A percentile compares a stretch with the other conserved stretches of the same genome.
phyloP scores from a whole-genome alignment of 345 rosid species.

The Ailanthus altissimus region DNA sequence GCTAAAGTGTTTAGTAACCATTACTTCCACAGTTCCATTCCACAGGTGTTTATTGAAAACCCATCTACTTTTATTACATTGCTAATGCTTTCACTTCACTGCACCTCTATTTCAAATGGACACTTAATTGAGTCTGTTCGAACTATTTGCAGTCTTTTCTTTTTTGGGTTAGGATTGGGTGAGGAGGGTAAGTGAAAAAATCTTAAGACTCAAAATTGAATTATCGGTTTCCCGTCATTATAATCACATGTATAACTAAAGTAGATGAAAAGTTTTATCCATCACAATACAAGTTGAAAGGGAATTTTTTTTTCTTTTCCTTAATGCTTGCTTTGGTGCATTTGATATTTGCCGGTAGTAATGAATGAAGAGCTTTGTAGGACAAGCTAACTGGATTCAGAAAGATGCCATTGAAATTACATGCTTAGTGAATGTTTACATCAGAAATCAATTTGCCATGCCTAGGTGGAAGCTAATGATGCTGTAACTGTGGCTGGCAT shows the following conservation, averaged over 20 bases:
- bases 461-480: slow-evolving; percentile 85
- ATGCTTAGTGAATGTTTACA: not conserved
- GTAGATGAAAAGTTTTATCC: not conserved
- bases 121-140: not conserved
- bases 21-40: too few relatives aligned
- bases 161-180: not conserved
- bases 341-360: not conserved
- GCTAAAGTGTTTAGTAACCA: too few relatives aligned
- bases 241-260: not conserved
- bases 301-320: not conserved
- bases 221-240: not conserved
- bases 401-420: slow-evolving; percentile 1
- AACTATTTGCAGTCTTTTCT: not conserved
- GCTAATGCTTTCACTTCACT: too few relatives aligned
- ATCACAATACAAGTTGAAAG: not conserved
- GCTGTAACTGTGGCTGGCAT: slow-evolving; percentile 80
- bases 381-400: not conserved
- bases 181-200: not conserved
- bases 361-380: not conserved
- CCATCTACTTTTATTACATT: too few relatives aligned
- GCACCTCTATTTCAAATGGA: too few relatives aligned
- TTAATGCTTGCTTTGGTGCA: not conserved
- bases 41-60: too few relatives aligned
- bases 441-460: slow-evolving; percentile 7
- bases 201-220: not conserved